A percentile compares a stretch with the other conserved stretches of the same genome.
Evolutionary conservation across 1,284 basidiomycete genomes (phyloP).

Genomic region (Ceratobasidium papillatum): DNA sequence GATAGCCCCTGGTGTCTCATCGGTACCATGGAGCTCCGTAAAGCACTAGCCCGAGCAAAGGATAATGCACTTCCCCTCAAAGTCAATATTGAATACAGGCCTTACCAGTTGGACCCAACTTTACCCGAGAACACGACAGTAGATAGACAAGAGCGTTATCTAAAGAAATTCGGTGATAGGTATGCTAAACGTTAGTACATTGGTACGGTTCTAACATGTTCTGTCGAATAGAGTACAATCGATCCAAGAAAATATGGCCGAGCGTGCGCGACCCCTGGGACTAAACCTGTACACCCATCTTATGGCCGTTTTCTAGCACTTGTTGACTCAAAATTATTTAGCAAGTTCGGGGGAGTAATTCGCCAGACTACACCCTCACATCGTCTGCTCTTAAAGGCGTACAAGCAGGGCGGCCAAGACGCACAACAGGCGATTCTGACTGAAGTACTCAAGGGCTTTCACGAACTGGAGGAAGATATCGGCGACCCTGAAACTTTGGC

Average conservation of each 20-base stretch:
- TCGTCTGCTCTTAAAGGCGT: conserved; percentile 76
- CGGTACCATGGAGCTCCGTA: conserved; percentile 72
- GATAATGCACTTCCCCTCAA: conserved; percentile 66
- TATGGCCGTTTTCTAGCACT: not conserved
- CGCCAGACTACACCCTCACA: conserved; percentile 74
- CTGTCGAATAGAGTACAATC: conserved; percentile 59
- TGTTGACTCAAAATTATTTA: conserved; percentile 11
- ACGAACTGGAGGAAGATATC: conserved; percentile 72
- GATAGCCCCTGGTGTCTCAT: conserved; percentile 74
- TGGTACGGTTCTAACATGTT: not conserved
- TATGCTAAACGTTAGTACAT: not conserved
- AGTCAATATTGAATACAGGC: conserved; percentile 79
- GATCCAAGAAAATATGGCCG: conserved; percentile 54
- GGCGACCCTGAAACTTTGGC: conserved; percentile 66
- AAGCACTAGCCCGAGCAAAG: conserved; percentile 63
- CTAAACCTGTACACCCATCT: conserved; percentile 67
- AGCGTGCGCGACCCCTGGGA: conserved; percentile 66
- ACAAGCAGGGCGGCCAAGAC: conserved; percentile 68
- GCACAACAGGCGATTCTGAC: conserved; percentile 67
- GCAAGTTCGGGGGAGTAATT: conserved; percentile 60
- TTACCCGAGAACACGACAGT: conserved; percentile 58
- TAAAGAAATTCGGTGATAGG: conserved; percentile 62
- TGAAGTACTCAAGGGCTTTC: conserved; percentile 70
- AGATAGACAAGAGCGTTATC: conserved; percentile 61
- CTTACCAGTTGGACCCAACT: conserved; percentile 69